A percentile compares a stretch with the other conserved stretches of the same genome.
Evolutionary conservation across 345 rosid genomes (phyloP).

Genomic region (Acer negundo): DNA sequence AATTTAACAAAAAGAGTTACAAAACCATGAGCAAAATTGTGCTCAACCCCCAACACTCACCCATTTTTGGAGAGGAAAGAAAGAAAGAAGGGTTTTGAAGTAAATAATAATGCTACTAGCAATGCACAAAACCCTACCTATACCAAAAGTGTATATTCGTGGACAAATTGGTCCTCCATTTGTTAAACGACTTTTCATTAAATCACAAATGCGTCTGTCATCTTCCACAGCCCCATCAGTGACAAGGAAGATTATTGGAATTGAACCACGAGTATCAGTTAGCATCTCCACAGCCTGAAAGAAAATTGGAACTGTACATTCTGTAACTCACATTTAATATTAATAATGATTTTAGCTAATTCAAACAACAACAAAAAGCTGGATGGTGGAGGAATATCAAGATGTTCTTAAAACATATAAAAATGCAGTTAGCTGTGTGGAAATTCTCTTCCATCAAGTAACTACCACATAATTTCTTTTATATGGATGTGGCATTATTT

Average conservation of each 20-base stretch:
- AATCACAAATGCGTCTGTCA: conserved; percentile 78
- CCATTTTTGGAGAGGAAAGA: not conserved
- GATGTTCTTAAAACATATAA: not conserved
- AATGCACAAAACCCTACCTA: conserved; percentile 47
- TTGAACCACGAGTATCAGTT: conserved; percentile 50
- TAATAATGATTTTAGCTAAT: not conserved
- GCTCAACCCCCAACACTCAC: not conserved
- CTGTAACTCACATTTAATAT: conserved; percentile 1
- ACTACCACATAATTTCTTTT: not conserved
- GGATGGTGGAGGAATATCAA: not conserved
- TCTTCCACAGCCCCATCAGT: conserved; percentile 97
- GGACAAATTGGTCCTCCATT: conserved; percentile 57
- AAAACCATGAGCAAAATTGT: not conserved
- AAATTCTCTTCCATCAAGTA: no score
- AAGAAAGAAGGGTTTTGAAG: not conserved
- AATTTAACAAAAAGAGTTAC: not conserved
- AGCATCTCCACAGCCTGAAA: conserved; percentile 92
- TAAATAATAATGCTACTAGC: not conserved
- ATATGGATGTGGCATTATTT: not conserved
- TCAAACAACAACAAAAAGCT: not conserved
- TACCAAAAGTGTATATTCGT: conserved; percentile 76
- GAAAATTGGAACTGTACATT: conserved; percentile 20
- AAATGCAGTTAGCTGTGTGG: no score
- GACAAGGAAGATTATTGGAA: conserved; percentile 80
- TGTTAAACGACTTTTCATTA: conserved; percentile 55